Evolutionary conservation across 352 stramenopile species (phyloP).

Genomic region (Phytophthora agathidicida): DNA sequence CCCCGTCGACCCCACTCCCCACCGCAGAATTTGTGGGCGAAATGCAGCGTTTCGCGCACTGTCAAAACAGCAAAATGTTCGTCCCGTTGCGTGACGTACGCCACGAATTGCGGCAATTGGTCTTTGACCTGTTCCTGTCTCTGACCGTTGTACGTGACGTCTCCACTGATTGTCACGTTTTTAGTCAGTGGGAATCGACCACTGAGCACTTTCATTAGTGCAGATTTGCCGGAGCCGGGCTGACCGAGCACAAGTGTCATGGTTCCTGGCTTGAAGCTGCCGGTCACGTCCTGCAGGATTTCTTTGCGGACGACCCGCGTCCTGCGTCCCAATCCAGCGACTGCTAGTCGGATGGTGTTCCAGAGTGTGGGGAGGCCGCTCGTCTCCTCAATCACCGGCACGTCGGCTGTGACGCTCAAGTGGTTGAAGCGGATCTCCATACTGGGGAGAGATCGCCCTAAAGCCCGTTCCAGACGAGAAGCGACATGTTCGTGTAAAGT

Average conservation of each 20-base stretch:
- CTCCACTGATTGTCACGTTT: conserved; percentile 31
- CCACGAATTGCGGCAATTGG: conserved; percentile 36
- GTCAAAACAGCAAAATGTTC: conserved; percentile 42
- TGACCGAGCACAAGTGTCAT: conserved; percentile 55
- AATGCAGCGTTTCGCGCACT: conserved; percentile 55
- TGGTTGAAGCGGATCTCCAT: conserved; percentile 37
- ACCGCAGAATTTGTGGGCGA: conserved; percentile 46
- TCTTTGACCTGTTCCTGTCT: conserved; percentile 15
- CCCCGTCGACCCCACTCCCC: conserved; percentile 22
- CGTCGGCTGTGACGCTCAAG: conserved; percentile 24
- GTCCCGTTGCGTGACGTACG: conserved; percentile 45
- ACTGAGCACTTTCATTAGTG: conserved; percentile 48
- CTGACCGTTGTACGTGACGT: conserved; percentile 47
- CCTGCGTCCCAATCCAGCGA: conserved; percentile 15
- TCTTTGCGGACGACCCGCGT: conserved; percentile 29
- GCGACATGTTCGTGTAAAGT: conserved; percentile 25
- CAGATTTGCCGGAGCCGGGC: conserved; percentile 45
- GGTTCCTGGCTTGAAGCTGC: conserved; percentile 34
- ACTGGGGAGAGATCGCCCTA: conserved; percentile 28
- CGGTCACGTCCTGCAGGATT: conserved; percentile 42
- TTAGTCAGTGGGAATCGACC: conserved; percentile 35
- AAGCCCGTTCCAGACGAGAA: conserved; percentile 12
- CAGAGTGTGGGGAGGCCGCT: conserved; percentile 33
- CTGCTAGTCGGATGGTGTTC: conserved; percentile 26
- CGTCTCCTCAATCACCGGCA: conserved; percentile 20